Evolutionary conservation across 768 basidiomycete species (phyloP), one percentile per base, ranked within the genome.

Genomic region (Agrocybe pediades): DNA sequence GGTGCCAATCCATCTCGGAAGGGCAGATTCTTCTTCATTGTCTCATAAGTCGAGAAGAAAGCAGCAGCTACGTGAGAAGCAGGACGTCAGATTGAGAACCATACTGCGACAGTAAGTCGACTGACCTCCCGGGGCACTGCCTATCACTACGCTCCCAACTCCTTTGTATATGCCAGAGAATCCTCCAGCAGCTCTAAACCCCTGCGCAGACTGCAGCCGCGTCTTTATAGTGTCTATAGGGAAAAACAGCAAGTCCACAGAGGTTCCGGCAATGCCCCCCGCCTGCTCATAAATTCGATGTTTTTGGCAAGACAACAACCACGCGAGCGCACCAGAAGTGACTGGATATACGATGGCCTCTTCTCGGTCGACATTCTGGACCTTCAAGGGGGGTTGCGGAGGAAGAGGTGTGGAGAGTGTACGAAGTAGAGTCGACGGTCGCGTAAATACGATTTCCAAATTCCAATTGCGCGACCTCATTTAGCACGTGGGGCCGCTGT

Each of bases 201-300:
- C 97, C 63, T 91, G 86, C 2, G 85, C 68, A 6, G 94, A 89
- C 64, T 99, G 96, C 27, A 97, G 79, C 44, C 96, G 87, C 33
- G 97, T 98, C 73, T 99, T 99, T 67, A 98, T 72, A 0, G 96
- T 97, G 73, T 99, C 96, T 53, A 99, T 85, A 1, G 96, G 96
- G 69, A 94, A 99, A 75, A 99, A 95, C 19, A 97, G 81, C 41
- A 98, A 81, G 72, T 99, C 96, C 16, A 98, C 96, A 2, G 93
- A 81, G 7, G 92, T 89, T 23, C 96, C 96, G 26, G 97, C 93
- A n/a, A 87, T 68, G 19, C 90, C 95, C 21, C 96, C 94, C 40
- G 92, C 88, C 90, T 29, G n/a, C 26, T 9, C 20, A 43, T 54
- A 33, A 39, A 42, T 46, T 23, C 13, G 23, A 30, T 27, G 29